phyloP scores from a whole-genome alignment of 225 moss, liverwort and hornwort genomes.

The Sphagnum tenellum region DNA sequence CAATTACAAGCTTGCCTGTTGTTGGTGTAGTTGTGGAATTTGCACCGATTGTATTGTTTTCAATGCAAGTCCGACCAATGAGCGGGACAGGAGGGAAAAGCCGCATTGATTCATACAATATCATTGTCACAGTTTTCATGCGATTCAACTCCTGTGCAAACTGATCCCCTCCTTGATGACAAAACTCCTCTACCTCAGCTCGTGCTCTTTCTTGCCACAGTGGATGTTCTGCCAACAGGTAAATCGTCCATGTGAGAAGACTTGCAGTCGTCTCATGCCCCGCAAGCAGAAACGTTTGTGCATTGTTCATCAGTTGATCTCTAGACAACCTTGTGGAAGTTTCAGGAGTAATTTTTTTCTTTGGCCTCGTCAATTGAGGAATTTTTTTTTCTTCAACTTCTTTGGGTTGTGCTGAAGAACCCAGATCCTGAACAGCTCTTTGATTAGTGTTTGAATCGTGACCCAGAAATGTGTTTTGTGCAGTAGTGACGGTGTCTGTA shows the following conservation, averaged over 20 bases:
- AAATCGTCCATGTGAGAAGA: constrained; percentile 76
- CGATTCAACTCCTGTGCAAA: constrained; percentile 41
- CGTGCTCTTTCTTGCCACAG: constrained; percentile 86
- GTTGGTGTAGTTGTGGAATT: not conserved
- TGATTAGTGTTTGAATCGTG: no score
- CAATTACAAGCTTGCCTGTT: constrained; percentile 19
- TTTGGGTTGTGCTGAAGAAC: no score
- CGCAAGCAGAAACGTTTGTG: constrained; percentile 66
- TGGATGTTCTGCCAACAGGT: constrained; percentile 64
- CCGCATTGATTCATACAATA: constrained; percentile 63
- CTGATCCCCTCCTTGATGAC: constrained; percentile 25
- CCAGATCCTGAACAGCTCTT: no score
- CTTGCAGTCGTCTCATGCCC: constrained; percentile 93
- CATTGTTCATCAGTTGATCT: constrained; percentile 57
- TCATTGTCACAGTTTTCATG: constrained; percentile 75
- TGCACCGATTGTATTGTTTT: constrained; percentile 47
- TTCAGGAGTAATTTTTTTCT: no score
- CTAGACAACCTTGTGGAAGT: constrained; percentile 11
- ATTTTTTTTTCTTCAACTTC: no score
- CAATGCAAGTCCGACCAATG: constrained; percentile 51
- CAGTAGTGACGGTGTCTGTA: no score
- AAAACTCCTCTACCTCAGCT: constrained; percentile 76
- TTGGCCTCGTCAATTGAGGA: no score
- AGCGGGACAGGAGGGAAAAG: constrained; percentile 83
- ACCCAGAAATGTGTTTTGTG: no score